Evolutionary conservation across 1,284 basidiomycete species (phyloP).

Genomic region (Puccinia hordei): DNA sequence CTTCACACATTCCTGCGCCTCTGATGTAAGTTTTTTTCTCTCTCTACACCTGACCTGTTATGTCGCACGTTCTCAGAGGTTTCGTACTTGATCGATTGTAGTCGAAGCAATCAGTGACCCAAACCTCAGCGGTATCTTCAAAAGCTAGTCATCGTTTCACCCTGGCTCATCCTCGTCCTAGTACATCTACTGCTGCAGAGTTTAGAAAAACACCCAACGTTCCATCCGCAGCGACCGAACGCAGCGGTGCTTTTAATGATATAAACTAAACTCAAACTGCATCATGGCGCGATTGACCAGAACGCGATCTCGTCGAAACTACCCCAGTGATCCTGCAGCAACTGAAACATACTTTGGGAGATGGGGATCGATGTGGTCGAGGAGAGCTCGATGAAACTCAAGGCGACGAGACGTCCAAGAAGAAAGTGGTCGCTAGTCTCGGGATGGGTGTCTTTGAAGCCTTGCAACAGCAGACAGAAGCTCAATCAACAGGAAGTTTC

Average conservation of each 20-base stretch:
- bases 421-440: slow-evolving; percentile 55
- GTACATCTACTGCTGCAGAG: slow-evolving; percentile 49
- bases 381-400: slow-evolving; percentile 78
- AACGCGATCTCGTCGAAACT: slow-evolving; percentile 81
- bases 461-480: slow-evolving; percentile 56
- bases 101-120: slow-evolving; percentile 7
- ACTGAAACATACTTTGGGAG: slow-evolving; percentile 74
- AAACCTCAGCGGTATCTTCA: slow-evolving; percentile 10
- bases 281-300: slow-evolving; percentile 90
- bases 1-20: not conserved
- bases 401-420: slow-evolving; percentile 56
- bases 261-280: slow-evolving; percentile 73
- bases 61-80: too few relatives aligned
- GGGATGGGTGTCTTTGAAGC: slow-evolving; percentile 58
- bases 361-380: slow-evolving; percentile 89
- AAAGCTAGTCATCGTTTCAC: slow-evolving; percentile 29
- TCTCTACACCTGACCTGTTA: slow-evolving; percentile 13
- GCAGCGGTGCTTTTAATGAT: slow-evolving; percentile 61
- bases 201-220: slow-evolving; percentile 49
- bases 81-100: not conserved
- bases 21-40: not conserved
- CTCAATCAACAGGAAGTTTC: slow-evolving; percentile 65
- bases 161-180: slow-evolving; percentile 54
- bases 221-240: slow-evolving; percentile 42
- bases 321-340: slow-evolving; percentile 86